Conservation (phyloP, 2,329 filamentous ascomycete genomes). For the Alternaria alternata region DNA sequence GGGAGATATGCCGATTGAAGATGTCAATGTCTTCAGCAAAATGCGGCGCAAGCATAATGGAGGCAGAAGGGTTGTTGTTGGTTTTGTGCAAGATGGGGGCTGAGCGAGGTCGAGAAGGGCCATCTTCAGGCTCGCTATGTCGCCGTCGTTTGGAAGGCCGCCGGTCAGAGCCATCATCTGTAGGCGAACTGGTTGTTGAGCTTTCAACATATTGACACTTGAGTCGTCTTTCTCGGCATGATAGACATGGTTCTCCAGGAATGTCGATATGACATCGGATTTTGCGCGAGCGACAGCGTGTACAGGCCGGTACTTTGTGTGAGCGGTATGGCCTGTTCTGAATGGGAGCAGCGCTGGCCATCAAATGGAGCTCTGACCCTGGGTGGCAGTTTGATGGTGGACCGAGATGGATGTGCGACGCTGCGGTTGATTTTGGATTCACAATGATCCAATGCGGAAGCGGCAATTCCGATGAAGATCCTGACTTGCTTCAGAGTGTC, state of each 20-base stretch:
- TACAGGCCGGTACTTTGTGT: conserved; percentile 54
- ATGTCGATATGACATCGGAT: conserved; percentile 54
- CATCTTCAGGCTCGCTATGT: conserved; percentile 36
- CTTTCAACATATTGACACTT: conserved; percentile 49
- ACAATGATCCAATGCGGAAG: not conserved
- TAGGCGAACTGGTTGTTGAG: conserved; percentile 31
- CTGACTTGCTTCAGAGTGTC: not conserved
- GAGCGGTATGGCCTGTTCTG: conserved; percentile 54
- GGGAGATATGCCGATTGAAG: conserved; percentile 50
- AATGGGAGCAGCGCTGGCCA: conserved; percentile 44
- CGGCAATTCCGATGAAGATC: not conserved
- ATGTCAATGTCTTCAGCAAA: conserved; percentile 54
- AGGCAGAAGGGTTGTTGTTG: conserved; percentile 45
- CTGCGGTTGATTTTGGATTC: not conserved
- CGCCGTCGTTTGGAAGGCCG: conserved; percentile 39
- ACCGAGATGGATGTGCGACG: not conserved
- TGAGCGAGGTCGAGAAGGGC: conserved; percentile 31
- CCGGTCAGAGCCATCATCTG: conserved; percentile 32
- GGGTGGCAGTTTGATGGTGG: not conserved
- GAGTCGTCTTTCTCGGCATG: conserved; percentile 49
- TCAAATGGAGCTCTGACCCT: conserved; percentile 20
- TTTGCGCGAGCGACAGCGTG: conserved; percentile 52
- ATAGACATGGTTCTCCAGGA: conserved; percentile 50
- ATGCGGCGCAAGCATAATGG: conserved; percentile 52
- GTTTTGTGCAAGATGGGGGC: conserved; percentile 41